Evolutionary conservation across 257 asterid genomes (phyloP), one percentile per base, ranked within the genome.

Genomic region (Capsicum chinense): DNA sequence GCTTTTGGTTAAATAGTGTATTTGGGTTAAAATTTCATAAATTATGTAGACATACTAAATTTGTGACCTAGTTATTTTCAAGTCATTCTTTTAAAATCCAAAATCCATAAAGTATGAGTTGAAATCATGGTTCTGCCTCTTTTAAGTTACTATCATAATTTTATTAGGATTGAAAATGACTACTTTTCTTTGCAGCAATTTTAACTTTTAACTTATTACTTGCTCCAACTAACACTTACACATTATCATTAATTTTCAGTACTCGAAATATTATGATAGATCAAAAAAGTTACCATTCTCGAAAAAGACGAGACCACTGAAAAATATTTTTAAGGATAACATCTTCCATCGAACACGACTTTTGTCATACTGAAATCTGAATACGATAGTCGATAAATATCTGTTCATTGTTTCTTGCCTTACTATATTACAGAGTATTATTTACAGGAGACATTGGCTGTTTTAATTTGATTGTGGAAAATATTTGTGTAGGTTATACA

Each of bases 401-500:
- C 16, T 63, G 44, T 26, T 63, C 48, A 33, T 11, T 12, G 71
- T 11, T 64, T 26, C 70, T 26, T 64, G 47, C 19, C 11, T 67
- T 13, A 1, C 9, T 35, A 67, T 67, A 67, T 35, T 35, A 58
- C 10, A 2, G 68, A 19, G 68, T 21, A 35, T 12, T 67, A 67
- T 13, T 66, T 12, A 50, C 6, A 39, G 60, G 7, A 74, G 12
- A 52, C 81, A 6, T 21, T 21, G 62, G 60, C 50, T 74, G 21
- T 50, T 74, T 74, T 74, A 16, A 50, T 50, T 21, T 50, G 62
- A 74, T 74, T 74, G 13, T 50, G 62, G 26, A 69, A 2, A n/a
- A 56, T 37, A 79, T 12, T 58, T 42, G 56, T 67, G 85, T 89
- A 96, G 99, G 98, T 57, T 92, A 89, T 66, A 85, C 52, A 81